Evolutionary conservation across 2,329 filamentous ascomycete species (phyloP), one percentile per base, ranked within the genome.

Genomic region (Aureobasidium pullulans): DNA sequence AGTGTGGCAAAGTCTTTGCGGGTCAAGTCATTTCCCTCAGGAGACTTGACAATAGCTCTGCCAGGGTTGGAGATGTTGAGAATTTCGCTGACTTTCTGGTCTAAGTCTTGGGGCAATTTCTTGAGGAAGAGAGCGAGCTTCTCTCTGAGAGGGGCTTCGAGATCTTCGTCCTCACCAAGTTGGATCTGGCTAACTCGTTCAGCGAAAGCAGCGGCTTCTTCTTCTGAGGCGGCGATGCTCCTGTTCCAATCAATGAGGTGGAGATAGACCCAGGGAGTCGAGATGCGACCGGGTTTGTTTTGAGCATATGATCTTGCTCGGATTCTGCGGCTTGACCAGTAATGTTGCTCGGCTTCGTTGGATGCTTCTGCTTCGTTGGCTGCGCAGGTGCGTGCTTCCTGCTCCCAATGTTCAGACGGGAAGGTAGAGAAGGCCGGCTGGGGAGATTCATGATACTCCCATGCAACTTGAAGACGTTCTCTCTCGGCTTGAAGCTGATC

Each of bases 1-100:
- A 91, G 72, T 48, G 80, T 86, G n/a, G 73, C 75, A 65, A 90
- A 86, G 67, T 89, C 86, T 56, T 83, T 81, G 1, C 75, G 69
- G 1, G 68, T 75, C 15, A 89, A 72, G 11, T 80, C 65, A 50
- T 44, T 70, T 64, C 56, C 72, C 61, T 79, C 64, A 36, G 36
- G 69, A 64, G 40, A 71, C 62, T 23, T 75, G 68, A n/a, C 68
- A 65, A 70, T 48, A n/a, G 29, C 32, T 46, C 37, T 46, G 48
- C 29, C 32, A 9, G 47, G 39, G 2, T 53, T 52, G n/a, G 39
- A 46, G 15, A 46, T 39, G 37, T 31, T 39, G 23, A 59, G 46
- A 16, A 53, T 39, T 2, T 50, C 40, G 28, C 37, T 39, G 32
- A 59, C 57, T 13, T 53, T 59, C n/a, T 53, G 44, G 39, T 59